Conservation (phyloP, 495 filamentous ascomycete species). For the Oidiodendron maius region DNA sequence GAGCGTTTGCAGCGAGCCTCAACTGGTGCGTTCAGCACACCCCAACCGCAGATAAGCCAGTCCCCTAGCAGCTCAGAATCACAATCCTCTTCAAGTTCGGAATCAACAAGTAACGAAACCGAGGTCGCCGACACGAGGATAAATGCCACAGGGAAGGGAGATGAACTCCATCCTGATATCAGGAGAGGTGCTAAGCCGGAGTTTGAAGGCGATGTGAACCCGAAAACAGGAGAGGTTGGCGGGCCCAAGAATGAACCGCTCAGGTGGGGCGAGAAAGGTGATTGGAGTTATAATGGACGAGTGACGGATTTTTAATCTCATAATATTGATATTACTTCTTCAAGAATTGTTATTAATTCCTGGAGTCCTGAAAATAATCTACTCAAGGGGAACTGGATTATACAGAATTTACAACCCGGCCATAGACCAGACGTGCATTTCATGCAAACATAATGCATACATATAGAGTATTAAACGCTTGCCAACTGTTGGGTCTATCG, state of each 20-base stretch:
- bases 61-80: conserved; percentile 26
- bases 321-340: too few relatives aligned
- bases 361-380: too few relatives aligned
- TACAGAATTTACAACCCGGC: too few relatives aligned
- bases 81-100: conserved; percentile 7
- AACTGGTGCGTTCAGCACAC: conserved; percentile 69
- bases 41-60: conserved; percentile 39
- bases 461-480: too few relatives aligned
- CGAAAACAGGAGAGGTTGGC: conserved; percentile 92
- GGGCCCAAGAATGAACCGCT: conserved; percentile 97
- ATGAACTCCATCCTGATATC: conserved; percentile 65
- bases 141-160: conserved; percentile 45
- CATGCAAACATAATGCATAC: too few relatives aligned
- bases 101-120: conserved; percentile 18
- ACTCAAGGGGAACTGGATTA: too few relatives aligned
- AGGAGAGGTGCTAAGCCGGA: conserved; percentile 74
- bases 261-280: conserved; percentile 72
- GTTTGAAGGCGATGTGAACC: conserved; percentile 90
- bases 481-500: too few relatives aligned
- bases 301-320: conserved; percentile 99
- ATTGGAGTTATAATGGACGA: conserved; percentile 95
- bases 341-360: too few relatives aligned
- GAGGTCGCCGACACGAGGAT: conserved; percentile 29
- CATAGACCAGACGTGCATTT: too few relatives aligned
- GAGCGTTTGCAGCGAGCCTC: conserved; percentile 73